Evolutionary conservation across 2,329 filamentous ascomycete genomes (phyloP), one percentile per base, ranked within the genome.

Genomic region (Apiospora saccharicola): DNA sequence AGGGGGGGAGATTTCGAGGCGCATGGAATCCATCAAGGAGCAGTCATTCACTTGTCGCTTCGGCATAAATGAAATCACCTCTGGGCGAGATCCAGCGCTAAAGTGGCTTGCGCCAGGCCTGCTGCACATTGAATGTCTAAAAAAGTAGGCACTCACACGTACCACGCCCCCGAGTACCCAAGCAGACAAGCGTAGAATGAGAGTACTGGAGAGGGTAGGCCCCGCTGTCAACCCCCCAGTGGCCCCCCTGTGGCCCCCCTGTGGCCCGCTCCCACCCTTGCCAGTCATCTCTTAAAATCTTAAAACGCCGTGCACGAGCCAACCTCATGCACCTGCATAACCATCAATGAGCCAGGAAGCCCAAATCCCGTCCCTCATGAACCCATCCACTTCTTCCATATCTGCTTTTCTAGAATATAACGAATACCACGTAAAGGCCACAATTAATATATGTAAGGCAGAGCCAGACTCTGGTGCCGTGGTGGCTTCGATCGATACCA

Each of bases 1-100:
- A 64, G 57, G 57, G 53, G n/a, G 57, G 57, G 57, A 64, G 57
- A 64, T 64, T 64, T 64, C 57, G 57, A 64, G 57, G 57, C 57
- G 57, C 57, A 41, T 41, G 57, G 57, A 64, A 64, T 64, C 57
- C 57, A 41, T 64, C 30, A n/a, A 41, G 34, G 30, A 51, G 49
- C 49, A 26, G 49, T 49, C 46, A 22, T 61, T 61, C 53, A 34
- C 53, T 19, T 22, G 53, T 61, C 26, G 53, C 30, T 57, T 49
- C 53, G 53, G 53, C 53, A 61, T 37, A 61, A 61, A 61, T 61
- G 30, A 61, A 61, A 61, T 61, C 53, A 61, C 30, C 53, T 61
- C 53, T 51, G 22, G 8, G 22, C 30, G 37, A 61, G 53, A 61
- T 61, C 53, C 53, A 37, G 53, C 53, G 53, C 53, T 61, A 61